Conservation (phyloP, 116 monocot species). For the Cymodocea nodosa region DNA sequence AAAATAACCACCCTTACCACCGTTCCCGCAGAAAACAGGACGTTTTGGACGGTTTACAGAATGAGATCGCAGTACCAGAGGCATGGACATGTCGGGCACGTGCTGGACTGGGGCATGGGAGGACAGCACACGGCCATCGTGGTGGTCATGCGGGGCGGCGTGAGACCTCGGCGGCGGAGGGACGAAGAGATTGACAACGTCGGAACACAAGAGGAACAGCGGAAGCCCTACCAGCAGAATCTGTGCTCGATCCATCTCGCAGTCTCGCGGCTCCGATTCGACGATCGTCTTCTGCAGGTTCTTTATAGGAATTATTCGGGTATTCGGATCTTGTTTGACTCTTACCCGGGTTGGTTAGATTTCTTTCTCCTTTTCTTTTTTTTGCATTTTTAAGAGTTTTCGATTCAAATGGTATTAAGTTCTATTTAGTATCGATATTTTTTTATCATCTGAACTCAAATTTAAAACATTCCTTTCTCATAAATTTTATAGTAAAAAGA, state of each 20-base stretch:
- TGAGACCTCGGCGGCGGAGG: slow-evolving; percentile 22
- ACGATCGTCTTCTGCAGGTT: neutral
- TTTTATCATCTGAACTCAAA: no score
- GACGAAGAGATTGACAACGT: slow-evolving; percentile 72
- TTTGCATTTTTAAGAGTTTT: no score
- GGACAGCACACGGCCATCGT: slow-evolving; percentile 6
- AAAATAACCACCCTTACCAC: neutral
- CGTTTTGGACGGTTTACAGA: no score
- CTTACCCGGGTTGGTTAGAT: neutral
- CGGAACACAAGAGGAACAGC: slow-evolving; percentile 85
- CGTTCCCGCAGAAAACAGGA: neutral
- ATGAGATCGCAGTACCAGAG: slow-evolving; percentile 2
- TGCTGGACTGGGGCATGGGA: slow-evolving; percentile 11
- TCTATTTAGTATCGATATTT: no score
- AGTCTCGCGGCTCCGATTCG: neutral
- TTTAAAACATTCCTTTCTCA: no score
- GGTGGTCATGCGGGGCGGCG: slow-evolving; percentile 5
- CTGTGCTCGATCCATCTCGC: slow-evolving; percentile 73
- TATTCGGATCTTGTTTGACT: neutral
- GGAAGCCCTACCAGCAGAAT: slow-evolving; percentile 74
- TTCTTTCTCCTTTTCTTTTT: no score
- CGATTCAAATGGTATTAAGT: no score
- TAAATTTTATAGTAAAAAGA: no score
- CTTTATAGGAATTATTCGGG: neutral
- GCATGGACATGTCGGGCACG: slow-evolving; percentile 6